phyloP scores from a whole-genome alignment of 345 rosid species.

The Hibiscus syriacus region DNA sequence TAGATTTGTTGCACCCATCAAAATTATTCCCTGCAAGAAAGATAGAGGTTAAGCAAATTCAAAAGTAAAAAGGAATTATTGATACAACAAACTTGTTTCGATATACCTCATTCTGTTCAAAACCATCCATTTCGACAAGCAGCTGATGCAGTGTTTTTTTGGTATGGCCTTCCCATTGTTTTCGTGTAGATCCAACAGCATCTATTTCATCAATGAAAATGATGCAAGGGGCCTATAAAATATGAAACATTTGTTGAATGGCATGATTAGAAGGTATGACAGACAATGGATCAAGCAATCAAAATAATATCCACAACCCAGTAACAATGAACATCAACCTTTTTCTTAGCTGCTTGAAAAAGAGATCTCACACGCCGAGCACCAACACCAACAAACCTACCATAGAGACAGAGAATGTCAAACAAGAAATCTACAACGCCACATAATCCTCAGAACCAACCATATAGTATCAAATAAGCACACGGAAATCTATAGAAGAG shows the following conservation, averaged over 20 bases:
- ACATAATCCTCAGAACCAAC: not conserved
- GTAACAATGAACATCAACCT: constrained; percentile 2
- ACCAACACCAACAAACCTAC: constrained; percentile 94
- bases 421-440: not conserved
- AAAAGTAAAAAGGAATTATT: not conserved
- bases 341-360: constrained; percentile 11
- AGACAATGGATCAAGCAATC: not conserved
- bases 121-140: constrained; percentile 99
- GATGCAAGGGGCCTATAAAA: constrained; percentile 73
- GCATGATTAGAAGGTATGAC: not conserved
- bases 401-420: constrained; percentile 14
- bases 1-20: constrained; percentile 99
- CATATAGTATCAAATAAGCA: constrained; percentile 5
- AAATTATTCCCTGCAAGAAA: constrained; percentile 72
- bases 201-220: constrained; percentile 98
- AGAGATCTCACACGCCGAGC: constrained; percentile 12
- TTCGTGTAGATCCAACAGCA: constrained; percentile 95
- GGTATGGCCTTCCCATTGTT: constrained; percentile 99
- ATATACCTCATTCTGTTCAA: constrained; percentile 92
- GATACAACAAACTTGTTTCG: not conserved
- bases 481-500: not conserved
- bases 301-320: not conserved
- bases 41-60: constrained; percentile 13
- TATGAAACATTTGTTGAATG: not conserved
- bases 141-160: constrained; percentile 96